These are phyloP conservation scores for Diphasiastrum complanatum DNA, from an alignment of 83 land plant genomes.

Conservation along the genomic window DNA sequence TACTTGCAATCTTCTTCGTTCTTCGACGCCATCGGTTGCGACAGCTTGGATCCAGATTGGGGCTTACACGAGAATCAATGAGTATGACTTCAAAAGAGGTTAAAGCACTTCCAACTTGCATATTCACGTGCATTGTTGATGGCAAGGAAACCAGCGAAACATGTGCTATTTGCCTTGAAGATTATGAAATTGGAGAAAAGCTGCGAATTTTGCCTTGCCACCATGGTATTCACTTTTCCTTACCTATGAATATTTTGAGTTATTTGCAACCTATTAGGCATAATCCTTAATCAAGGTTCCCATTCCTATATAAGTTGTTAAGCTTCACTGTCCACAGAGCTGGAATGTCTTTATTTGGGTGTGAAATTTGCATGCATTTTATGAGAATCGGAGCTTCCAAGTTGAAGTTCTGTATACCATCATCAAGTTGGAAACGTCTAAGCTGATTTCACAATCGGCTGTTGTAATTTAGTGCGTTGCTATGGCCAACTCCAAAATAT, in stretches of 20 bases:
- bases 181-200: no score
- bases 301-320: no score
- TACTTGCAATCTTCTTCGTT: background rate
- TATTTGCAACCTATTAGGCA: background rate
- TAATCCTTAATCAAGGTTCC: background rate
- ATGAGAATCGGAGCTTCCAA: background rate
- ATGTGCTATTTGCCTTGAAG: constrained; percentile 9
- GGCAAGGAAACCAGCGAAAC: background rate
- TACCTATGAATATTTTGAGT: background rate
- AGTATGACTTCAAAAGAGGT: background rate
- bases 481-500: no score
- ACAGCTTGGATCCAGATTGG: background rate
- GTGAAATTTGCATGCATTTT: background rate
- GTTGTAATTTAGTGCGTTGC: no score
- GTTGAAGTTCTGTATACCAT: no score
- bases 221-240: background rate
- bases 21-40: background rate
- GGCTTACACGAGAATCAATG: background rate
- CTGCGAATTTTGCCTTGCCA: constrained; percentile 6
- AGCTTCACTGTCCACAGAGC: no score
- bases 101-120: background rate
- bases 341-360: no score
- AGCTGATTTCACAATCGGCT: no score
- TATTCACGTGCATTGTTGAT: background rate
- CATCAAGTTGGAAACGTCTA: no score